Conservation (phyloP, 192 early-diverging fungal species). For the Diversispora epigaea region DNA sequence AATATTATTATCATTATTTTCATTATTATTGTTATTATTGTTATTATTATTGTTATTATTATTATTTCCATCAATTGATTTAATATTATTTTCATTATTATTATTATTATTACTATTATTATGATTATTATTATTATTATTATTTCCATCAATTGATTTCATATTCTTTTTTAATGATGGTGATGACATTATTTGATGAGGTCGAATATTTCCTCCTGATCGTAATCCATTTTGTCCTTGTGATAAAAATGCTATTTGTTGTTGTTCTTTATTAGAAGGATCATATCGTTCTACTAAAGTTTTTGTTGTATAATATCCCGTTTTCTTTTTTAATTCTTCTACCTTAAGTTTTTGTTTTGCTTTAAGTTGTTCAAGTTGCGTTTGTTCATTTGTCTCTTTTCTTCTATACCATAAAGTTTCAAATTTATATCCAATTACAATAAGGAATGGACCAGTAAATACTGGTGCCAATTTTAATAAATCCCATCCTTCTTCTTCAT, state of each 20-base stretch:
- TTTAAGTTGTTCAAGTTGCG: slow-evolving; percentile 43
- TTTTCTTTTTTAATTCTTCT: slow-evolving; percentile 95
- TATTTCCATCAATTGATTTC: background rate
- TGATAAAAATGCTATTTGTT: background rate
- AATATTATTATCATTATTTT: background rate
- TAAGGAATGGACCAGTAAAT: slow-evolving; percentile 43
- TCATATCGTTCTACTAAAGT: slow-evolving; percentile 88
- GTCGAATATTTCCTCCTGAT: background rate
- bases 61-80: too few species aligned
- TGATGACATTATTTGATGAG: background rate
- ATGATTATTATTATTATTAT: background rate
- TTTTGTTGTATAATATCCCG: slow-evolving; percentile 87
- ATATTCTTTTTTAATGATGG: background rate
- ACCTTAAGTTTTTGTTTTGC: slow-evolving; percentile 70
- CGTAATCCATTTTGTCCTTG: background rate
- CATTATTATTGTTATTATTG: background rate
- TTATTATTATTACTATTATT: background rate
- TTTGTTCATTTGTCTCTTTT: slow-evolving; percentile 52
- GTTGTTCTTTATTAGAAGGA: slow-evolving; percentile 18
- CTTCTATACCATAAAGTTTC: slow-evolving; percentile 51
- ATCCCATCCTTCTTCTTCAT: slow-evolving; percentile 44
- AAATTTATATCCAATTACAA: slow-evolving; percentile 42
- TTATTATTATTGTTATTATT: background rate
- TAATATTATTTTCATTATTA: background rate
- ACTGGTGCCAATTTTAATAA: slow-evolving; percentile 46